Base-by-base conservation (phyloP, 2,329 filamentous ascomycete species). In the Fusarium illudens region DNA sequence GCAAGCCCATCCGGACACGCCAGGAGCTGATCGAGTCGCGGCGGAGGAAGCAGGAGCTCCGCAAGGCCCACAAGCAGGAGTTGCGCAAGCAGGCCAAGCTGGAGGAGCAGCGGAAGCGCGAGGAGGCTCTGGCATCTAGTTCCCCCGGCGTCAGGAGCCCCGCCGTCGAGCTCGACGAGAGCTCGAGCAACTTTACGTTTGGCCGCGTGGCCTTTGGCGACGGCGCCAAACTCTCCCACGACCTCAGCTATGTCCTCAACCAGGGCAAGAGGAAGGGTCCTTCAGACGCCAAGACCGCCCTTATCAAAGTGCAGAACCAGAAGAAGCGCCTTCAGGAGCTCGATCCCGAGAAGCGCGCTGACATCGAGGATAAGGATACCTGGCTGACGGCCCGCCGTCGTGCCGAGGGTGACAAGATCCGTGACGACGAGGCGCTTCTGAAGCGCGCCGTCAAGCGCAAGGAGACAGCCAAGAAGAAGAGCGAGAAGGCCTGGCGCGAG, bases 361-460 rank as follows among this genome's bases (percentile, higher is more conserved):
- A 97, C 62, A 90, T 98, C 44, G 89, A 94, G 64, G 93, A 97
- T 79, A 98, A 98, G 83, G 95, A 99, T 74, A 84, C 90, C 60
- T 99, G 96, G 96, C 84, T 97, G 62, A 95, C 92, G 49, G 96
- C 96, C 3, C 91, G 95, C 79, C 93, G 93, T 79, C 89, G 92
- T 22, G 93, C 91, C 2, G 92, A 97, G 77, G 96, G 96, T 50
- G 94, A 97, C 76, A 92, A 93, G 76, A 90, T 97, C 32, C 89
- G 89, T 63, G 94, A 98, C 75, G 93, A 97, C 77, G 93, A 93
- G 67, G 89, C 87, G 46, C 81, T 97, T 59, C 85, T 99, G 27
- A 97, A 97, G 85, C 97, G 97, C 84, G 92, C 94, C 0, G 84
- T 98, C 70, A 97, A 97, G 86, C 90, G 95, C 71, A 96, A 97